Evolutionary conservation across 2,329 filamentous ascomycete species (phyloP), one percentile per base, ranked within the genome.

Genomic region (Arthroderma sp.): DNA sequence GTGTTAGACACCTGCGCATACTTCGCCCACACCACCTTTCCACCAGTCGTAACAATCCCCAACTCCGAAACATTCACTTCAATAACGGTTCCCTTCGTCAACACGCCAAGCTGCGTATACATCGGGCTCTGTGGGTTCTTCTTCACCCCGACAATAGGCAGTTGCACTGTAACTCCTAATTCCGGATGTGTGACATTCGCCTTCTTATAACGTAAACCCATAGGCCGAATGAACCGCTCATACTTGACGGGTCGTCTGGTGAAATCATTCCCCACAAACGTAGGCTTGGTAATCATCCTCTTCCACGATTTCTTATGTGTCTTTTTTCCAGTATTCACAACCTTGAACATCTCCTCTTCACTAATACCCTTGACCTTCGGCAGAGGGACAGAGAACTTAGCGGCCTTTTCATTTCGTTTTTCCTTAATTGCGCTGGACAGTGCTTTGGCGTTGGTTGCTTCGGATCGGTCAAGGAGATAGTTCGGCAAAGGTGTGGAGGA

Each of bases 291-390:
- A 49, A 86, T 80, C 73, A 74, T 71, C 36, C 71, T 56, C 63
- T 77, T 76, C 69, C 71, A 75, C 34, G 73, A 73, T 74, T 91
- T 93, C 77, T 93, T 87, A 46, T 80, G 74, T 2, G 82, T 86
- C 74, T 94, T 95, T 77, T 93, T 93, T 57, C 91, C 89, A 30
- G 89, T 96, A 70, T 87, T 87, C 58, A 96, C 80, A 9, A 94
- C 88, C 68, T 86, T 89, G 73, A 96, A 96, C 83, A 95, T 89
- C 71, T 94, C 89, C 73, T 94, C 86, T 70, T 96, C 89, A 54
- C 78, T 80, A 56, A 96, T 95, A 52, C 86, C 89, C 58, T 85
- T 78, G 38, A 96, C 91, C 69, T 94, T 95, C 32, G 91, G 91
- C 58, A 98, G 66, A 1, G 91, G 91, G 34, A 96, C 91, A 30